Conservation (phyloP, 352 stramenopile species). For the Globisporangium iwayamae region DNA sequence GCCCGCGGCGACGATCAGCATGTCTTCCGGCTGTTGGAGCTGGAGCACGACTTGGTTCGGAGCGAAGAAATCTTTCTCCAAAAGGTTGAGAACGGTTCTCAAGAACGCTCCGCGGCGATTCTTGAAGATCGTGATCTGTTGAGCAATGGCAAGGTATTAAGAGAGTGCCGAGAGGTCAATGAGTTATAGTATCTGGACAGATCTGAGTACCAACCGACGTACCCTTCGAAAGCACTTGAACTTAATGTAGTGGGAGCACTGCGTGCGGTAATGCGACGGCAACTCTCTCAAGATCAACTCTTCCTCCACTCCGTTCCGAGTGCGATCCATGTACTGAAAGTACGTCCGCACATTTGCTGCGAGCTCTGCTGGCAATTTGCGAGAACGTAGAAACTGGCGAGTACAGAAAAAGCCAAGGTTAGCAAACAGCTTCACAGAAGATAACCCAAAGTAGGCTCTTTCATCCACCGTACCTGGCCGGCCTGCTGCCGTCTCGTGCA, state of each 20-base stretch:
- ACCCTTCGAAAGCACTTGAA: conserved; percentile 41
- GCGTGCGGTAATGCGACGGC: conserved; percentile 43
- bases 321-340: conserved; percentile 75
- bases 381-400: conserved; percentile 37
- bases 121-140: conserved; percentile 40
- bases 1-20: conserved; percentile 48
- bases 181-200: too few relatives aligned
- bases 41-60: conserved; percentile 33
- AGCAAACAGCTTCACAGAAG: not conserved
- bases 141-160: not conserved
- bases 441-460: not conserved
- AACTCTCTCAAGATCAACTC: conserved; percentile 41
- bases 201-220: not conserved
- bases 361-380: conserved; percentile 33
- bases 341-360: conserved; percentile 39
- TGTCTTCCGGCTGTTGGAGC: conserved; percentile 36
- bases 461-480: conserved; percentile 23
- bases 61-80: conserved; percentile 49
- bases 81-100: conserved; percentile 35
- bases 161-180: not conserved
- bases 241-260: conserved; percentile 50
- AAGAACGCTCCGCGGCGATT: conserved; percentile 47
- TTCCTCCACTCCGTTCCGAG: conserved; percentile 52
- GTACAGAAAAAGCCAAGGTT: not conserved
- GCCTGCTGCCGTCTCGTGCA: conserved; percentile 61